phyloP scores from a whole-genome alignment of 2,329 filamentous ascomycete genomes.

The Esteya vermicola region DNA sequence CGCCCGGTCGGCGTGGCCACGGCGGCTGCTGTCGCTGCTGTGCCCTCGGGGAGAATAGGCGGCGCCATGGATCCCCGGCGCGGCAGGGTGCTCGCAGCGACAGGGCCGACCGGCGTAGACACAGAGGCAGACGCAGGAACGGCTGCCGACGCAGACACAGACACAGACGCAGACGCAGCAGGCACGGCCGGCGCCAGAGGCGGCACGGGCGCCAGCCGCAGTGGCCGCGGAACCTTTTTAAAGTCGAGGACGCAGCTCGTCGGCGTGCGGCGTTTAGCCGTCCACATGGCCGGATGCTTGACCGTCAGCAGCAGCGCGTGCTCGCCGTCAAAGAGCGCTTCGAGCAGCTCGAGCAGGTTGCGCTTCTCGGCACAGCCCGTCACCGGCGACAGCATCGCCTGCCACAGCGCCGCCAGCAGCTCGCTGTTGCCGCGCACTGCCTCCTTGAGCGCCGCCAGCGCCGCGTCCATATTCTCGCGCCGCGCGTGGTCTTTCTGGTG shows the following conservation, averaged over 20 bases:
- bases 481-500: conserved; percentile 31
- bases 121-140: neutral
- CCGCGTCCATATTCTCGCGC: conserved; percentile 30
- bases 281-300: conserved; percentile 32
- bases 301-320: conserved; percentile 30
- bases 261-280: conserved; percentile 14
- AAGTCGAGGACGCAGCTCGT: conserved; percentile 8
- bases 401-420: conserved; percentile 32
- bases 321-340: conserved; percentile 33
- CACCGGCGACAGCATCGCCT: conserved; percentile 30
- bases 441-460: conserved; percentile 33
- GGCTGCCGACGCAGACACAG: neutral
- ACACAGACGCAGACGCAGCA: neutral
- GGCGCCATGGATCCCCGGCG: no score
- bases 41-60: no score
- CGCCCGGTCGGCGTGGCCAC: neutral
- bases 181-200: neutral
- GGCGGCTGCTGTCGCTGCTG: neutral
- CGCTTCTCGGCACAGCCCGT: conserved; percentile 33
- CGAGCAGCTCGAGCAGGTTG: conserved; percentile 36
- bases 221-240: conserved; percentile 8
- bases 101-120: neutral
- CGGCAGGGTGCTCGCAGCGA: no score
- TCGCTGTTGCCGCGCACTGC: conserved; percentile 27
- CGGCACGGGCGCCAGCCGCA: conserved; percentile 1